Base-by-base conservation (phyloP, 768 basidiomycete species). In the Phylloporus scabripes region DNA sequence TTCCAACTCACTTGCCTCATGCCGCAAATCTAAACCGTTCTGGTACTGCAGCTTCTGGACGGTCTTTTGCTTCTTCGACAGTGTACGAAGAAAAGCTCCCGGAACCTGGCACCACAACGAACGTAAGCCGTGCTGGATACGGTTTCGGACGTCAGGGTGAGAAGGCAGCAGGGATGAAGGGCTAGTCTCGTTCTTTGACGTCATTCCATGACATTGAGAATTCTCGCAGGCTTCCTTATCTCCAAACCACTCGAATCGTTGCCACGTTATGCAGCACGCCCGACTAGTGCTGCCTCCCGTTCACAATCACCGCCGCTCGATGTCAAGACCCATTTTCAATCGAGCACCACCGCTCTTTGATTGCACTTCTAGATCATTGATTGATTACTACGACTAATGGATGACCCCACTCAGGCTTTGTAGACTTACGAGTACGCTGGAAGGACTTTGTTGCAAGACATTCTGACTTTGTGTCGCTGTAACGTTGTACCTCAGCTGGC, bases 71-170 rank as follows among this genome's bases (percentile, higher is more conserved):
- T 6, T 65, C 66, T 34, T 65, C 67, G 26, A 67, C 67, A 11
- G 42, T 50, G 18, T 67, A 57, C 42, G 65, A 67, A 42, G 67
- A 67, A 48, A 67, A 67, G 48, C 44, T 49, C 5, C 23, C 59
- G 40, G 67, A 67, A 41, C 60, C 57, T 31, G 49, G 57, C 47
- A 51, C 54, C 0, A 39, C 41, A 26, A 55, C 60, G 29, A 56
- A 53, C 49, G 51, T 15, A 21, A 67, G 55, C 53, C 78, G 76
- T 60, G 69, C 73, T 45, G 80, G 83, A 10, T 79, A 81, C 53
- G 87, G 88, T n/a, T 92, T 92, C 58, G 87, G 88, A 33, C 75
- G 82, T 51, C 84, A 86, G 58, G 87, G 81, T 4, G 85, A 90
- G 68, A 86, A 85, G 67, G 76, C 77, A 45, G 86, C 85, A 9